A percentile compares a stretch with the other conserved stretches of the same genome.
phyloP scores from a whole-genome alignment of 2,329 filamentous ascomycete genomes.

The Cryphonectria nitschkei region DNA sequence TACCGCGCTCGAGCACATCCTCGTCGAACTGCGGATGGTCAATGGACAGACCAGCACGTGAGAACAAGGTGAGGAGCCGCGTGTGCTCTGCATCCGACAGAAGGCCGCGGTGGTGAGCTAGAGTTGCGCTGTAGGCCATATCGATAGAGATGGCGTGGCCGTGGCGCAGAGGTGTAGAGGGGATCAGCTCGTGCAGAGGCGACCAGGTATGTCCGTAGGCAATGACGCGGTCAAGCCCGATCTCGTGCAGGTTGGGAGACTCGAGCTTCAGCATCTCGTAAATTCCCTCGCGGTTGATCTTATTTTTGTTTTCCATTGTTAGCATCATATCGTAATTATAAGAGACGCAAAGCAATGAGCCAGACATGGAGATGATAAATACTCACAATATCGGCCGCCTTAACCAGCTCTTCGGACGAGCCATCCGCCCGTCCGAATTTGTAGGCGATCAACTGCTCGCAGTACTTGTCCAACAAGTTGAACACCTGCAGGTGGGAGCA shows the following conservation, averaged over 20 bases:
- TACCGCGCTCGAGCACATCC: conserved; percentile 66
- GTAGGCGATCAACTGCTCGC: conserved; percentile 67
- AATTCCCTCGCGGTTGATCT: conserved; percentile 71
- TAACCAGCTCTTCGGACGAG: conserved; percentile 56
- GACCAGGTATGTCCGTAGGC: conserved; percentile 78
- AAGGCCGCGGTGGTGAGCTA: conserved; percentile 65
- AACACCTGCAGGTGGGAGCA: conserved; percentile 70
- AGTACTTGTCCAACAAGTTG: conserved; percentile 69
- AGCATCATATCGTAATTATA: not conserved
- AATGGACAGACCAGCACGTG: conserved; percentile 70
- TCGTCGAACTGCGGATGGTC: conserved; percentile 71
- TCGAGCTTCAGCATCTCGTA: conserved; percentile 75
- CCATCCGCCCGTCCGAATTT: conserved; percentile 66
- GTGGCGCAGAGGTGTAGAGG: conserved; percentile 69
- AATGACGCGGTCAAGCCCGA: conserved; percentile 72
- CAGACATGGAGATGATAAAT: too few relatives aligned
- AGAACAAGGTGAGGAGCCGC: conserved; percentile 69
- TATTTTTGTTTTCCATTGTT: conserved; percentile 21
- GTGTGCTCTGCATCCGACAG: conserved; percentile 63
- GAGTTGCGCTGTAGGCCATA: conserved; percentile 74
- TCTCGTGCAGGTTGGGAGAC: conserved; percentile 74
- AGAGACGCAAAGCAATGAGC: too few relatives aligned
- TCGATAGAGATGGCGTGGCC: conserved; percentile 77
- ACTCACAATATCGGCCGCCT: conserved; percentile 57
- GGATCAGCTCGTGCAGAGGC: conserved; percentile 71